These are phyloP conservation scores for Zymoseptoria crescenta DNA, from an alignment of 2,329 filamentous ascomycete genomes.

Conservation along the genomic window DNA sequence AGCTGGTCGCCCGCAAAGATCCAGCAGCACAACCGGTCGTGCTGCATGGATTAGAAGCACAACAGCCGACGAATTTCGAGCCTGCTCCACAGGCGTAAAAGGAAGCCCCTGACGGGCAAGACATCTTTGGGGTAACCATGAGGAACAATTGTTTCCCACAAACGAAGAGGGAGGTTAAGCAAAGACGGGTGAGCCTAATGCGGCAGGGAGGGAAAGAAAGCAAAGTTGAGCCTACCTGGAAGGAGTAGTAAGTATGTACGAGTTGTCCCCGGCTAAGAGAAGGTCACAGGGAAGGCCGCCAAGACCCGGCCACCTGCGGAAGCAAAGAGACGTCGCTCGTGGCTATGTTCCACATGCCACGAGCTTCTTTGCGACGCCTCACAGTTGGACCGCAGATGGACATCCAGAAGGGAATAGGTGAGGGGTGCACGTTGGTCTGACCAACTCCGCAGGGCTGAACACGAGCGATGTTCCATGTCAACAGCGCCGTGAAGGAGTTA, in stretches of 20 bases:
- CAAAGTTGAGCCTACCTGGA: not conserved
- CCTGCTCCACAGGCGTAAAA: slow-evolving; percentile 13
- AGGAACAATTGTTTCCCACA: not conserved
- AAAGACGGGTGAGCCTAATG: not conserved
- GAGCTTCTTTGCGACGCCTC: not conserved
- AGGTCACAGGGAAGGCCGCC: not conserved
- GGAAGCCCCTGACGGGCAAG: slow-evolving; percentile 6
- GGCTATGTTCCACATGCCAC: not conserved
- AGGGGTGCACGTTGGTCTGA: not conserved
- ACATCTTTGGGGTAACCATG: slow-evolving; percentile 9
- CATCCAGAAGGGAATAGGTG: not conserved
- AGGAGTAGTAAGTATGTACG: not conserved
- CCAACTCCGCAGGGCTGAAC: not conserved
- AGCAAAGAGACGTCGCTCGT: not conserved
- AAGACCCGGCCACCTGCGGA: not conserved
- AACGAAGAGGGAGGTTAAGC: not conserved
- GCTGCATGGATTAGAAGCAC: slow-evolving; percentile 8
- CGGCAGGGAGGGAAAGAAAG: not conserved
- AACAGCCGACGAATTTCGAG: slow-evolving; percentile 10
- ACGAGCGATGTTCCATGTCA: not conserved
- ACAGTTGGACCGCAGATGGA: not conserved
- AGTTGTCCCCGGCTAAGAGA: not conserved
- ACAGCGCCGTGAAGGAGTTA: not conserved
- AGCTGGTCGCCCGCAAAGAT: slow-evolving; percentile 7
- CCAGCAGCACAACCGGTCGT: slow-evolving; percentile 9